Evolutionary conservation across 2,329 filamentous ascomycete species (phyloP).

Genomic region (Alternaria novae-zelandiae): DNA sequence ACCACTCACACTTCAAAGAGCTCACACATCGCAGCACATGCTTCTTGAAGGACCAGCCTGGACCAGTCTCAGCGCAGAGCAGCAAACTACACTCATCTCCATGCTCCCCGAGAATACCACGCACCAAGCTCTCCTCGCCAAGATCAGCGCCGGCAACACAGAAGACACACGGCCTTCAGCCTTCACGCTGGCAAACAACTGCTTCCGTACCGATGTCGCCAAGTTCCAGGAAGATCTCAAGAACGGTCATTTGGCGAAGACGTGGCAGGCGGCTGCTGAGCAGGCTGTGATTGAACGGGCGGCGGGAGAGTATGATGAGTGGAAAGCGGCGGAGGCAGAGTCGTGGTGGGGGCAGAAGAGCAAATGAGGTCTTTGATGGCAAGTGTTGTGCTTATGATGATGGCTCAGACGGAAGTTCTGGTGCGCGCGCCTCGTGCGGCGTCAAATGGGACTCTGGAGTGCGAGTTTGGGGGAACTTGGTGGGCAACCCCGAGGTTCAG

Average conservation of each 20-base stretch:
- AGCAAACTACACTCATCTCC: constrained; percentile 29
- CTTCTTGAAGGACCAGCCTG: constrained; percentile 40
- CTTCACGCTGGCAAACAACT: constrained; percentile 44
- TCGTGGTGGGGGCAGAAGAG: constrained; percentile 64
- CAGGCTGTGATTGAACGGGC: constrained; percentile 60
- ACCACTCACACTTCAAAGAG: neutral
- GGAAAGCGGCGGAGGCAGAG: constrained; percentile 62
- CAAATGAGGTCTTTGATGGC: constrained; percentile 30
- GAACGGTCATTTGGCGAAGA: constrained; percentile 62
- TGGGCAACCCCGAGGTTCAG: neutral
- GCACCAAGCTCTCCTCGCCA: constrained; percentile 23
- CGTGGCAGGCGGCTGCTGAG: constrained; percentile 63
- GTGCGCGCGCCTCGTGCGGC: neutral
- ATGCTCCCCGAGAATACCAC: constrained; percentile 28
- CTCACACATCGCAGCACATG: constrained; percentile 31
- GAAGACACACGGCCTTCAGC: constrained; percentile 28
- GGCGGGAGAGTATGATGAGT: constrained; percentile 63
- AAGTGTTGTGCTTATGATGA: neutral
- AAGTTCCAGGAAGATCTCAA: constrained; percentile 63
- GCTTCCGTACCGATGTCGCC: constrained; percentile 61
- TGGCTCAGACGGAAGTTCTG: neutral
- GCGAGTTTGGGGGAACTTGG: neutral
- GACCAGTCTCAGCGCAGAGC: constrained; percentile 30
- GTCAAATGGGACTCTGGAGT: too few relatives aligned
- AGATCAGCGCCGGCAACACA: constrained; percentile 19